phyloP scores from a whole-genome alignment of 306 rosid species.

The Trifolium dubium region DNA sequence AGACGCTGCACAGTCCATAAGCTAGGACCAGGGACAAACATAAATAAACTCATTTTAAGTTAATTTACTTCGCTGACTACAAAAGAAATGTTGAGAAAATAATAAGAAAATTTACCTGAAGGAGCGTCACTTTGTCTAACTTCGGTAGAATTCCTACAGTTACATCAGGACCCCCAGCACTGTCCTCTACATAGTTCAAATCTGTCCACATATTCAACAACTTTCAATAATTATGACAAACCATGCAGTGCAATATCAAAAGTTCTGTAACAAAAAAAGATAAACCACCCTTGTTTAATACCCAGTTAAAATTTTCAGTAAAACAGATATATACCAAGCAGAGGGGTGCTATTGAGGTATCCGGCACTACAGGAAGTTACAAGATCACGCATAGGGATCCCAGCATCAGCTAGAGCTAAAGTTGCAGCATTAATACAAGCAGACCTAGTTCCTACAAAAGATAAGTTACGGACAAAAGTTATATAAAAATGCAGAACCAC shows the following conservation, averaged over 20 bases:
- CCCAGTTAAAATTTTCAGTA: conserved; percentile 10
- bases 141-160: conserved; percentile 82
- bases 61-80: conserved; percentile 12
- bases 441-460: conserved; percentile 78
- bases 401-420: conserved; percentile 94
- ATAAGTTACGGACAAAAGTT: conserved; percentile 34
- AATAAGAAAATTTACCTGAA: conserved; percentile 62
- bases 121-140: conserved; percentile 86
- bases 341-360: conserved; percentile 82
- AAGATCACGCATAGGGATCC: conserved; percentile 93
- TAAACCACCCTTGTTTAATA: conserved; percentile 9
- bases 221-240: conserved; percentile 14
- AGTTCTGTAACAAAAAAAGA: conserved; percentile 1
- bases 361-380: conserved; percentile 94
- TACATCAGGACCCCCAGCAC: conserved; percentile 98
- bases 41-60: not conserved
- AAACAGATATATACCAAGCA: conserved; percentile 68
- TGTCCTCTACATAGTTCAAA: conserved; percentile 90
- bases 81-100: conserved; percentile 26
- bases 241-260: conserved; percentile 10
- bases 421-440: conserved; percentile 98
- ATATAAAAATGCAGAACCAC: conserved; percentile 2
- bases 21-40: not conserved
- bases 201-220: conserved; percentile 56
- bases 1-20: not conserved